These are phyloP conservation scores for Euphrasia confusa DNA, from an alignment of 257 asterid species.

Conservation along the genomic window DNA sequence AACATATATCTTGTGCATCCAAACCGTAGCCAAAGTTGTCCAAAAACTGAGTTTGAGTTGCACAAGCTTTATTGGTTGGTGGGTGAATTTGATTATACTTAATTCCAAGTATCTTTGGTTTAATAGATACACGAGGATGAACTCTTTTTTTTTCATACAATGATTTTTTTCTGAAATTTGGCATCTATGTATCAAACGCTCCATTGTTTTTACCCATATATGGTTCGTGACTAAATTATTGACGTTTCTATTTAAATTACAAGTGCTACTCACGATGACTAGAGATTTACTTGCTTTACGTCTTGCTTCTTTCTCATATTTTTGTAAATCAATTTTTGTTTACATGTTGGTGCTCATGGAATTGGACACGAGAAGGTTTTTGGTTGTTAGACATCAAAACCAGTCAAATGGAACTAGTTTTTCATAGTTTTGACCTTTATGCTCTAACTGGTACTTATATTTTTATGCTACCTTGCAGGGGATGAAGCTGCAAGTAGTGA, in stretches of 20 bases:
- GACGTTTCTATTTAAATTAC: slow-evolving; percentile 3
- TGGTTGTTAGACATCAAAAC: not conserved
- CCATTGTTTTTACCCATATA: not conserved
- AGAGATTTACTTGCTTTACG: slow-evolving; percentile 1
- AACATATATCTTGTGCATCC: too few species aligned
- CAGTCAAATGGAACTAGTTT: slow-evolving; percentile 6
- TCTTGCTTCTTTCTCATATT: not conserved
- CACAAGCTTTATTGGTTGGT: too few species aligned
- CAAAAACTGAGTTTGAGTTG: too few species aligned
- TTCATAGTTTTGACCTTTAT: slow-evolving; percentile 10
- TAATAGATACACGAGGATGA: slow-evolving; percentile 5
- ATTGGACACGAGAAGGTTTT: slow-evolving; percentile 18
- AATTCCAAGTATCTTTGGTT: not conserved
- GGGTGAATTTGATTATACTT: too few species aligned
- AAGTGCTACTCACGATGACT: not conserved
- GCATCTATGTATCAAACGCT: slow-evolving; percentile 5
- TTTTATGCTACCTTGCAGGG: slow-evolving; percentile 34
- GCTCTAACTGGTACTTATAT: slow-evolving; percentile 15
- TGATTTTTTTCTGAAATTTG: not conserved
- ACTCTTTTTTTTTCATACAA: not conserved
- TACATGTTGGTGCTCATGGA: slow-evolving; percentile 13
- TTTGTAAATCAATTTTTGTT: not conserved
- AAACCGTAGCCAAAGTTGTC: too few species aligned
- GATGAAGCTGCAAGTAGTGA: slow-evolving; percentile 71
- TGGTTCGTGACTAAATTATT: not conserved